Conservation (phyloP, 306 rosid genomes). For the Malus sylvestris region DNA sequence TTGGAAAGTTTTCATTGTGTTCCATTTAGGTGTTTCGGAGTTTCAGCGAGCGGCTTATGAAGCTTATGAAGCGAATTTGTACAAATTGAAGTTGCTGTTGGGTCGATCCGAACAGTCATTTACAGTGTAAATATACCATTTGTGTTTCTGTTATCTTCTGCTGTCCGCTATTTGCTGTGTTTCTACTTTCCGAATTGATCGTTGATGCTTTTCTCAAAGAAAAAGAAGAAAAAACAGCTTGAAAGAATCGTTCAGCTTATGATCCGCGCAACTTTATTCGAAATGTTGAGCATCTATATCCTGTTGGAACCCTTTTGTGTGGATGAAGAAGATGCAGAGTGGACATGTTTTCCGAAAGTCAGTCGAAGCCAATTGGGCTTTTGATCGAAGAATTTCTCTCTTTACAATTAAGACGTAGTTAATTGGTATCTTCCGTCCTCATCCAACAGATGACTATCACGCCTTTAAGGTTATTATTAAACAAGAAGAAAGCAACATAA, state of each 20-base stretch:
- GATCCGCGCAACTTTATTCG: neutral
- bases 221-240: neutral
- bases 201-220: neutral
- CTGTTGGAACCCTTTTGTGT: neutral
- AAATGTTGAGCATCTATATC: conserved; percentile 1
- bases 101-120: conserved; percentile 3
- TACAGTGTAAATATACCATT: neutral
- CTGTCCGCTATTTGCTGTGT: neutral
- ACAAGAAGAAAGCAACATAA: no score
- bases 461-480: no score
- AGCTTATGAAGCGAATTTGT: conserved; percentile 39
- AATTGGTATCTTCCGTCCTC: neutral
- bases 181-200: neutral
- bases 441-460: neutral
- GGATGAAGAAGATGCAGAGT: neutral
- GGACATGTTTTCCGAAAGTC: neutral
- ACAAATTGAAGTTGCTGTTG: conserved; percentile 36
- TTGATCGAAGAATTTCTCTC: neutral
- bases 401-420: neutral
- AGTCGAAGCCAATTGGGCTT: neutral
- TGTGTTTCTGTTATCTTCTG: neutral
- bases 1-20: conserved; percentile 12
- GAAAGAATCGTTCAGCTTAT: neutral
- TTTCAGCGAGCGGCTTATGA: conserved; percentile 25
- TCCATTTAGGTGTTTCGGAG: conserved; percentile 23